These are phyloP conservation scores for Lactarius hatsudake DNA, from an alignment of 768 basidiomycete genomes.

Conservation along the genomic window DNA sequence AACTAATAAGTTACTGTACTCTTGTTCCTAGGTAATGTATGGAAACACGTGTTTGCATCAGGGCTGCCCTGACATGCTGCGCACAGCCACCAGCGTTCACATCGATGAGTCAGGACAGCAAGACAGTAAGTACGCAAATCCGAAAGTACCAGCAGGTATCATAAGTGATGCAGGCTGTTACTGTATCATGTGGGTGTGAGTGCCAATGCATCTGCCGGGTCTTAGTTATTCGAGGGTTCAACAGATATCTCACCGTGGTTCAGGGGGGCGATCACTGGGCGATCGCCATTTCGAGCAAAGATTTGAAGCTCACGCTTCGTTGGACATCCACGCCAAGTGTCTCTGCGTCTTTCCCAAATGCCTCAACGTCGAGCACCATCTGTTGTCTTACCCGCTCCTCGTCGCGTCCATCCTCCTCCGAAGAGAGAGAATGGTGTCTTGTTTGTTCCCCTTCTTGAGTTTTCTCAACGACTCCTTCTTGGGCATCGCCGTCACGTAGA, in stretches of 20 bases:
- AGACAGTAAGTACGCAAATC: background rate
- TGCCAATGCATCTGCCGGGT: background rate
- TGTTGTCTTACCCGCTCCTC: no score
- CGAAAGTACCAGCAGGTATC: background rate
- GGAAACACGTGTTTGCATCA: background rate
- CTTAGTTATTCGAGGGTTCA: background rate
- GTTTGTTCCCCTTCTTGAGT: no score
- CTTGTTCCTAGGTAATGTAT: background rate
- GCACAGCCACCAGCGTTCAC: background rate
- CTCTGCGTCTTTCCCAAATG: no score
- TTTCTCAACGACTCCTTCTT: no score
- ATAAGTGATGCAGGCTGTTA: background rate
- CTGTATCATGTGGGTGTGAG: background rate
- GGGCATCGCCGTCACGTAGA: no score
- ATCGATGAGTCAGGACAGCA: background rate
- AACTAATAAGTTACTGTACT: no score
- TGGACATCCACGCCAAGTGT: no score
- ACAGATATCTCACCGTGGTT: conserved; percentile 33
- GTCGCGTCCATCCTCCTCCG: no score
- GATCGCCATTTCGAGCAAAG: conserved; percentile 61
- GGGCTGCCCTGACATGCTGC: background rate
- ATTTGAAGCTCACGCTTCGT: conserved; percentile 43
- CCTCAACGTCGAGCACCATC: no score
- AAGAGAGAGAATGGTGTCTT: no score
- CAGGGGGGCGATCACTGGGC: conserved; percentile 42